Evolutionary conservation across 1,284 basidiomycete genomes (phyloP).

Genomic region (Anthracocystis panici-leucophaei): DNA sequence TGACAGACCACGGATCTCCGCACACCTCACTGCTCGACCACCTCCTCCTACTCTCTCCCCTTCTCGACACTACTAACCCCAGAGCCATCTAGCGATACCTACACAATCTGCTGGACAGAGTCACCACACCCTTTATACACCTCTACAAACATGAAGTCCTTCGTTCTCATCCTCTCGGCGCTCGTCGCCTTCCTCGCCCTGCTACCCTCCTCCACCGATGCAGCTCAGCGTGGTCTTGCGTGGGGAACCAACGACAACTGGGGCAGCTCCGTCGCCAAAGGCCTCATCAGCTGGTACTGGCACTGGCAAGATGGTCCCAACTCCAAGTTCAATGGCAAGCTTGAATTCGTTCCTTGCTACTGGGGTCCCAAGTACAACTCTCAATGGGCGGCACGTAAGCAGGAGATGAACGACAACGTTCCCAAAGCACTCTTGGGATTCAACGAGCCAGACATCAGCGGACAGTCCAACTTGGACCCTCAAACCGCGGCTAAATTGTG

Average conservation of each 20-base stretch:
- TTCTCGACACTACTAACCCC: neutral
- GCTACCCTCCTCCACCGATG: constrained; percentile 20
- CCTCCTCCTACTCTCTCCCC: neutral
- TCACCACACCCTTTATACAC: constrained; percentile 9
- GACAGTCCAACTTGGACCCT: constrained; percentile 59
- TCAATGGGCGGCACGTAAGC: constrained; percentile 58
- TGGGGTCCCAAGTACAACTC: constrained; percentile 61
- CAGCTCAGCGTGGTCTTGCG: constrained; percentile 52
- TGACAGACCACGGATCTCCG: constrained; percentile 39
- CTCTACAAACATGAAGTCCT: constrained; percentile 40
- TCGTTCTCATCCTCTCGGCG: constrained; percentile 26
- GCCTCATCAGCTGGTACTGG: constrained; percentile 62
- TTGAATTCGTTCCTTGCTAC: constrained; percentile 65
- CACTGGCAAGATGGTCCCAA: constrained; percentile 64
- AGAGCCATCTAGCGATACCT: too few species aligned
- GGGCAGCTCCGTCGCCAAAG: constrained; percentile 52
- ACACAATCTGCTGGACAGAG: constrained; percentile 34
- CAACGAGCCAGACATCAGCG: constrained; percentile 65
- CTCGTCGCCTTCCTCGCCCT: constrained; percentile 19
- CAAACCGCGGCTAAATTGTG: constrained; percentile 48
- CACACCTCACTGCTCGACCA: neutral
- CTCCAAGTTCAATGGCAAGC: constrained; percentile 33
- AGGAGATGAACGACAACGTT: constrained; percentile 45
- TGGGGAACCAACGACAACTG: constrained; percentile 63
- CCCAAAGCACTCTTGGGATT: constrained; percentile 57